Conservation (phyloP, 306 rosid genomes). For the Adenanthera pavonina region DNA sequence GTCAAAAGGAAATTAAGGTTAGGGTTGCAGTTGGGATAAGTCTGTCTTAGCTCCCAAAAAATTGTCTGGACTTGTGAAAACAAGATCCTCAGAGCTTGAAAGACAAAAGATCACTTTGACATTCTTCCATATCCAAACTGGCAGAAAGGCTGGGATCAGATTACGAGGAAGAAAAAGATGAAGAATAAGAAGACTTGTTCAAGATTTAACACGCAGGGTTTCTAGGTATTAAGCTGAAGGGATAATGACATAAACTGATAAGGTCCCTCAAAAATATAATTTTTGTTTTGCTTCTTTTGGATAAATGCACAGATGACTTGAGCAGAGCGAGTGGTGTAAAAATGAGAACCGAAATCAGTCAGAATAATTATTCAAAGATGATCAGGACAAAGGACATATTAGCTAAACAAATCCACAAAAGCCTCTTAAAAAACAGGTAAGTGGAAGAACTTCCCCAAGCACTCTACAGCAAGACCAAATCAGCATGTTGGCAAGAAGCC, state of each 20-base stretch:
- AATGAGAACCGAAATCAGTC: background rate
- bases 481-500: background rate
- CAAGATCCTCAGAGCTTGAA: background rate
- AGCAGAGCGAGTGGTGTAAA: background rate
- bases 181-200: background rate
- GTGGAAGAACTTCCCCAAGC: background rate
- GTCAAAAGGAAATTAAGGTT: conserved; percentile 18
- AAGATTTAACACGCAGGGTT: background rate
- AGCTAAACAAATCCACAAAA: background rate
- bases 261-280: background rate
- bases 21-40: background rate
- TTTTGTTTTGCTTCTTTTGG: background rate
- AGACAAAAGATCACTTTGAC: background rate
- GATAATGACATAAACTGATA: background rate
- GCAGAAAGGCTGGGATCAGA: background rate
- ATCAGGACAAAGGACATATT: background rate
- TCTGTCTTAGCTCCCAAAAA: background rate
- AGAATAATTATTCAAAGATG: background rate
- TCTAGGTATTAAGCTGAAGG: background rate
- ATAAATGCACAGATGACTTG: background rate
- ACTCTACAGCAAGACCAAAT: background rate
- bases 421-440: background rate
- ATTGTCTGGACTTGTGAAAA: background rate
- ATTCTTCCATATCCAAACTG: background rate
- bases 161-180: background rate